Conservation (phyloP, 73 alveolate species). For the Paramecium primaurelia region DNA sequence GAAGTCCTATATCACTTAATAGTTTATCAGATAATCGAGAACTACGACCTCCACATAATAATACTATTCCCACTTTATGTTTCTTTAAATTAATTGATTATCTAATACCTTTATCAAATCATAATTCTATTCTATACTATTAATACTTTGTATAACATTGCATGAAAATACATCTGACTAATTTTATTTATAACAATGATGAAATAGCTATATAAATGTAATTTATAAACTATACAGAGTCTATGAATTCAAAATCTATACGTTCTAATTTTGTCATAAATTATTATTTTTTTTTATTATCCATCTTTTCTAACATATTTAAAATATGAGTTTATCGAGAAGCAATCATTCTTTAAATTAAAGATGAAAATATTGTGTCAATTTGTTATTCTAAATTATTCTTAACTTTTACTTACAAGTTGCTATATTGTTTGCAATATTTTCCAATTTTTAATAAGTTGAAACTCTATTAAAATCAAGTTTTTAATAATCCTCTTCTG, state of each 20-base stretch:
- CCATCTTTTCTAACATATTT: neutral
- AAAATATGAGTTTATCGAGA: neutral
- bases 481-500: neutral
- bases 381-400: neutral
- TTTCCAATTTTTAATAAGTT: neutral
- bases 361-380: neutral
- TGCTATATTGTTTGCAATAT: neutral
- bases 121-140: neutral
- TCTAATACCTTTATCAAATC: neutral
- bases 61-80: neutral
- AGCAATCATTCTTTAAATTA: constrained; percentile 4
- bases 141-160: neutral
- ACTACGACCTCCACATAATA: neutral
- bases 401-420: neutral
- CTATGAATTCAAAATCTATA: neutral
- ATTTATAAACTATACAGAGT: neutral
- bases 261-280: neutral
- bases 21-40: neutral
- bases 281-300: neutral
- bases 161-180: neutral
- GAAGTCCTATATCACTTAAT: neutral
- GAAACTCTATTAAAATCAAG: neutral
- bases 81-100: neutral
- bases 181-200: neutral
- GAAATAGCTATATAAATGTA: neutral